These are phyloP conservation scores for Globisporangium barbulae DNA, from an alignment of 352 stramenopile species.

Conservation along the genomic window DNA sequence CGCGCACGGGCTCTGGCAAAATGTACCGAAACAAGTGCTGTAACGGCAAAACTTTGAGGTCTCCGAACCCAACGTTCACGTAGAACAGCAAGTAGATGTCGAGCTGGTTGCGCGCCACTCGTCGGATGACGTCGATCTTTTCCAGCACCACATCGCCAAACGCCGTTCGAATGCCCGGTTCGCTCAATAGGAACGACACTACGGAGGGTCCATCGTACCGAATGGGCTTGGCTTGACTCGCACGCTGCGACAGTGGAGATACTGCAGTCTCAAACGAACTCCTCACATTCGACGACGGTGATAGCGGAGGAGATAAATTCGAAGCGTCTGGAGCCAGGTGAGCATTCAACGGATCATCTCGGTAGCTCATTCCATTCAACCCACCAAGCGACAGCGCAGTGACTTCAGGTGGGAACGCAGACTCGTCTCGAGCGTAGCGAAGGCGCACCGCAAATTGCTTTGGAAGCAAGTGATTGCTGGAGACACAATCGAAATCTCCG, in stretches of 20 bases:
- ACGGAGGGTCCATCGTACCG: constrained; percentile 67
- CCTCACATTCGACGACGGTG: background rate
- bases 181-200: constrained; percentile 63
- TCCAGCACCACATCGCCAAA: constrained; percentile 82
- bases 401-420: constrained; percentile 42
- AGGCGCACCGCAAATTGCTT: constrained; percentile 66
- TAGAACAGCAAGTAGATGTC: constrained; percentile 82
- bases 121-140: constrained; percentile 79
- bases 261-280: constrained; percentile 14
- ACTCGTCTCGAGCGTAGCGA: constrained; percentile 42
- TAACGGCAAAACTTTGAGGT: constrained; percentile 59
- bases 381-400: constrained; percentile 21
- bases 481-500: constrained; percentile 84
- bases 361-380: constrained; percentile 22
- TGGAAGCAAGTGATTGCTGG: constrained; percentile 57
- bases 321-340: constrained; percentile 2
- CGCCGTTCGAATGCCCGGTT: constrained; percentile 60
- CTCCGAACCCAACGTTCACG: constrained; percentile 47
- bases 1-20: constrained; percentile 52
- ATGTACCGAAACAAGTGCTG: constrained; percentile 78
- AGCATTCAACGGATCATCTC: background rate
- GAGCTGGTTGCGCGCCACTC: constrained; percentile 39
- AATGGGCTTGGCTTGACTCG: constrained; percentile 38
- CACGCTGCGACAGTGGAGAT: constrained; percentile 9
- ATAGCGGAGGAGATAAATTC: background rate